phyloP scores from a whole-genome alignment of 768 basidiomycete genomes.

The Agaricus subrufescens region DNA sequence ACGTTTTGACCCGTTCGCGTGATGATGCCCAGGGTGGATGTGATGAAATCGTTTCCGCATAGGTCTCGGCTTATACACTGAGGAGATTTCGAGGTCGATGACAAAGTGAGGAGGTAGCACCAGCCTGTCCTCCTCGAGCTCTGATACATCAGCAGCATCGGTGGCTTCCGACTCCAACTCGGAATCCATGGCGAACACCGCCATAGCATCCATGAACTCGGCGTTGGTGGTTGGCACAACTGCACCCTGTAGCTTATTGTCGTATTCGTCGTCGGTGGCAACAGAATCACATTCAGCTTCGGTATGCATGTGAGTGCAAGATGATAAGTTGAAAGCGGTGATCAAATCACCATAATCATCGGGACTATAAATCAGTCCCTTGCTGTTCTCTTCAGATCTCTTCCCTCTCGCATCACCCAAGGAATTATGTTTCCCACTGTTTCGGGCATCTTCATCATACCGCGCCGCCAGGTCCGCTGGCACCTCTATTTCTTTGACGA shows the following conservation, averaged over 20 bases:
- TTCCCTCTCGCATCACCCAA: slow-evolving; percentile 27
- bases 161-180: slow-evolving; percentile 28
- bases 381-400: slow-evolving; percentile 34
- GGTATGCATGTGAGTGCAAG: slow-evolving; percentile 17
- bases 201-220: slow-evolving; percentile 13
- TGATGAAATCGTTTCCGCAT: slow-evolving; percentile 28
- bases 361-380: slow-evolving; percentile 24
- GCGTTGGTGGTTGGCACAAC: slow-evolving; percentile 9
- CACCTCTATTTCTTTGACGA: slow-evolving; percentile 86
- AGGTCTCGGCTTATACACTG: slow-evolving; percentile 73
- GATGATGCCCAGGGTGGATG: slow-evolving; percentile 21
- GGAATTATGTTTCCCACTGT: neutral
- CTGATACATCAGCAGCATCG: slow-evolving; percentile 20
- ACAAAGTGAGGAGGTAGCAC: slow-evolving; percentile 23
- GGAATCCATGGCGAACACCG: slow-evolving; percentile 47
- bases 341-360: slow-evolving; percentile 17
- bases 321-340: slow-evolving; percentile 11
- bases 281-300: slow-evolving; percentile 41
- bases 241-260: slow-evolving; percentile 23
- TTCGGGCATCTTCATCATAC: slow-evolving; percentile 4
- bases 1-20: slow-evolving; percentile 18
- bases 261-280: slow-evolving; percentile 23
- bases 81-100: slow-evolving; percentile 61
- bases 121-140: slow-evolving; percentile 17
- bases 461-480: slow-evolving; percentile 44